Evolutionary conservation across 768 basidiomycete genomes (phyloP), one percentile per base, ranked within the genome.

Genomic region (Leccinum fibrillosum): DNA sequence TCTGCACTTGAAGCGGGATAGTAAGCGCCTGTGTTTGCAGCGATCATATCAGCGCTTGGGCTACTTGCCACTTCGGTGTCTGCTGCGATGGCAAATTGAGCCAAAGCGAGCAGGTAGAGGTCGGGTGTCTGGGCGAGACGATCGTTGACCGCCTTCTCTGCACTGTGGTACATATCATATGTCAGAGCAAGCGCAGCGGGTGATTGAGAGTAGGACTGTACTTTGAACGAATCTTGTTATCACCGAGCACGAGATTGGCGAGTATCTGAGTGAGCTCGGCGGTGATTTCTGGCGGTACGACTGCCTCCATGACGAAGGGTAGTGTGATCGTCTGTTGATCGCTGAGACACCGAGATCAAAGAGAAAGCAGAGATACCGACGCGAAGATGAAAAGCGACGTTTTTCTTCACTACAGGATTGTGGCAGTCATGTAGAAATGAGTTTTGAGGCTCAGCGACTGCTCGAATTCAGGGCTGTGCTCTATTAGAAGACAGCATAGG

Each of bases 111-210:
- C 23, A 93, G 72, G 65, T 92, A 92, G 7, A 88, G 77, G 76
- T 92, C 90, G 4, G 90, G 91, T 1, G 87, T 85, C 63, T 86
- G 85, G 17, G 84, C 83, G 23, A 93, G 77, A 13, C 90, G 80
- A 62, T 93, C 88, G 67, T 92, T 89, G 57, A 93, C 89, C 0
- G 87, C 87, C 57, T 85, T 85, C 66, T 92, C 90, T 52, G 91
- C 90, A 75, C 89, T 84, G 13, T 39, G 17, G 37, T 39, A 19
- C 25, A 26, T 13, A 44, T 54, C 17, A 39, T n/a, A 19, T 10
- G 61, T 73, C 48, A 68, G 62, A 44, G 17, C 13, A 28, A 35
- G 7, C 7, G 8, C 3, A n/a, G 7, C 13, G 9, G 7, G 30
- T 32, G 11, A 37, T 54, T 42, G 49, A 23, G 9, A 17, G 30